Base-by-base conservation (phyloP, 106 monocot species). In the Alisma plantagoaquatica region DNA sequence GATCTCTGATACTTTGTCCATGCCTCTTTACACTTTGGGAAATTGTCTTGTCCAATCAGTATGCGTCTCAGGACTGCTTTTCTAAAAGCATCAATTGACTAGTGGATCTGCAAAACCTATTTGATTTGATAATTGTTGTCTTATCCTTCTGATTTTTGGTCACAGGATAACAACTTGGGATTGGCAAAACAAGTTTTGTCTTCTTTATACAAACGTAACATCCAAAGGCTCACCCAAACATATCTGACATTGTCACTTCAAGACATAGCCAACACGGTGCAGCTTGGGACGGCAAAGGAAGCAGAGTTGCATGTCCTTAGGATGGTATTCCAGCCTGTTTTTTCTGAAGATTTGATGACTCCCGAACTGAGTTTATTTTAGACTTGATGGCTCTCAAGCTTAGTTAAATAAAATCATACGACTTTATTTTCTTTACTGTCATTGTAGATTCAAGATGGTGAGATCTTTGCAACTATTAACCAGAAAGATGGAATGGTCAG, bases 401-500 rank as follows among this genome's bases (percentile, higher is more conserved):
- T n/a, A n/a, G n/a, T n/a, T n/a, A n/a, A n/a, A n/a, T n/a, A n/a
- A n/a, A n/a, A n/a, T n/a, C n/a, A n/a, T n/a, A n/a, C n/a, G n/a
- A n/a, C n/a, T n/a, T n/a, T n/a, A n/a, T n/a, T n/a, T n/a, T n/a
- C n/a, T n/a, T n/a, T n/a, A n/a, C n/a, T n/a, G n/a, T n/a, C n/a
- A n/a, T n/a, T 51, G 44, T 61, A 98, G 98, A 98, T 98, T 61
- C 90, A 90, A 82, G 90, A 82, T 73, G 90, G 98, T 41, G 98
- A 98, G 26, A 98, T 90, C 29, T 76, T 75, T 75, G 98, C 98
- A 9, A 85, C 90, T 31, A 98, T 98, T 59, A 98, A 98, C 58
- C 90, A 98, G 57, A 98, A 90, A 49, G 98, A 98, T 73, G 98
- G 98, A 42, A 98, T 98, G 98, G 98, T 98, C 69, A 85, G 78